Base-by-base conservation (phyloP, 2,329 filamentous ascomycete species). In the Trichoderma sp. region DNA sequence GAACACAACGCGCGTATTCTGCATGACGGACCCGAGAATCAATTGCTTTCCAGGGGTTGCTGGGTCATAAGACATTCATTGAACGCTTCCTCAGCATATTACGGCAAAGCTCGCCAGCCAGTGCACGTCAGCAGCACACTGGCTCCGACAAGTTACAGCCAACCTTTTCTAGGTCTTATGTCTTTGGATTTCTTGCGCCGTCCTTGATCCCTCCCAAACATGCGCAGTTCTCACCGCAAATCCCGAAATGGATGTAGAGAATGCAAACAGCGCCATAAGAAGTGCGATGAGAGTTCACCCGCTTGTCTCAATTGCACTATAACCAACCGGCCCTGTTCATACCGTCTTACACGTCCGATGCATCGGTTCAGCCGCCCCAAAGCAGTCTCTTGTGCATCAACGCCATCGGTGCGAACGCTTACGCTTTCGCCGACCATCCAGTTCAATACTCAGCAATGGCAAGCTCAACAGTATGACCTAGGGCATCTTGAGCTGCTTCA, bases 281-380 rank as follows among this genome's bases (percentile, higher is more conserved):
- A 75, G 65, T 79, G 77, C 72, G 78, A 80, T 68, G 78, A 79
- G 70, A 72, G 66, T 5, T 72, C 69, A 5, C 78, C 78, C 1
- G 58, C 68, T 0, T 80, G 78, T 66, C 69, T 70, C 52, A 76
- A 77, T 47, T 80, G 78, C 71, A 69, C 69, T 10, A 72, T 73
- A 29, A 71, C 71, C 21, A 70, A 76, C 2, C 71, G 73, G 5
- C 68, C 53, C 21, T 79, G 77, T 70, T 76, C 75, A 1, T 79
- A 72, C 49, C 59, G 52, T 27, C 29, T 60, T 31, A 59, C 58
- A 19, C 60, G 58, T 27, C 60, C 67, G 14, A 29, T 24, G 6
- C n/a, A 43, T 52, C 40, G 52, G 16, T 8, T 35, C 14, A 16
- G 10, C 52, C 21, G 3, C 11, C 31, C 40, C 6, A 68, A 19